Base-by-base conservation (phyloP, 495 filamentous ascomycete species). In the Aspergillus affinis region DNA sequence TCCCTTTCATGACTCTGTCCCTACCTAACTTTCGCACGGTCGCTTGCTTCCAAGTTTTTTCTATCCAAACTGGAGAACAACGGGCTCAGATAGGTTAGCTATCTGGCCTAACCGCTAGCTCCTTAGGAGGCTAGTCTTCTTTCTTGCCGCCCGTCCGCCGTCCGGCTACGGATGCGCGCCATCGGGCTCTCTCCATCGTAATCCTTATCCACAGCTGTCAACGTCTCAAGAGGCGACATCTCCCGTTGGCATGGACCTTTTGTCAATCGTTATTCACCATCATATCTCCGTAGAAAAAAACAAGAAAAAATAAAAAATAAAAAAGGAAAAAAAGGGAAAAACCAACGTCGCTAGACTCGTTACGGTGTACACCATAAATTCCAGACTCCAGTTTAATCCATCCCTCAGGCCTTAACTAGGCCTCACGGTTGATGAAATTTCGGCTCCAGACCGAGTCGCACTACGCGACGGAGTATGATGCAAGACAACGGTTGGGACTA, bases 81-180 rank as follows among this genome's bases (percentile, higher is more conserved):
- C 36, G 36, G 36, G 36, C 36, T 1, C 12, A 41, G 23, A 4
- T 26, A 26, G 23, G 23, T 26, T 26, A 26, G 36, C 36, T 10
- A 41, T 41, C 36, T 41, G 12, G 54, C 52, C 32, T 47, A 56
- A 32, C 26, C 20, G 3, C 13, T 10, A 9, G 29, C 41, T 13
- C 54, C 17, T 47, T 19, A 48, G 12, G 10, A 18, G 20, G 32
- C 21, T 44, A 26, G 19, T 26, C 21, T 47, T 30, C 13, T 8
- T 47, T 44, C 57, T 46, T 55, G 51, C 50, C 58, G 55, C 54
- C 58, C 62, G 53, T 30, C 61, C 49, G 52, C 23, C 23, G 23
- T n/a, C n/a, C n/a, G n/a, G 51, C 20, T 48, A 51, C 57, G 62
- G 62, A 54, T 62, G 55, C 51, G 56, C 56, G 51, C 51, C 52